phyloP scores from a whole-genome alignment of 768 basidiomycete species.

The Lactarius evosmus region DNA sequence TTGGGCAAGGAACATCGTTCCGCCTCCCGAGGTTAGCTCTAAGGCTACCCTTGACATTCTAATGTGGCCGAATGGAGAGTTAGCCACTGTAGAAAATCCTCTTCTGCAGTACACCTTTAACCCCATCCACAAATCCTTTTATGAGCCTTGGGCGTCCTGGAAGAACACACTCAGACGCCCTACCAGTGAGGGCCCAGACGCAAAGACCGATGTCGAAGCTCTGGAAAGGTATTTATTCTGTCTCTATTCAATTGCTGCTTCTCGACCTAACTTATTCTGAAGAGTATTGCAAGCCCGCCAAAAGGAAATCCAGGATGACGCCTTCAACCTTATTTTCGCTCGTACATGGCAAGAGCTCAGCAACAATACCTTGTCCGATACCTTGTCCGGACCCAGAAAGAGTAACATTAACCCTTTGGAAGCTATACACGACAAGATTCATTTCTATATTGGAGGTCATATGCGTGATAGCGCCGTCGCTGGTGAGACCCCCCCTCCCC shows the following conservation, averaged over 20 bases:
- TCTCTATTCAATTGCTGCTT: no score
- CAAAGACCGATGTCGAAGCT: conserved; percentile 30
- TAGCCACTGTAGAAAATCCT: conserved; percentile 35
- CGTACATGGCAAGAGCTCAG: no score
- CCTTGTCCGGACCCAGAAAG: no score
- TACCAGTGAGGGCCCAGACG: conserved; percentile 3
- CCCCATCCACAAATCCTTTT: conserved; percentile 29
- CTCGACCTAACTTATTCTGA: no score
- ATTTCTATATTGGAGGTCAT: conserved; percentile 33
- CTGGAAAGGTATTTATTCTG: conserved; percentile 31
- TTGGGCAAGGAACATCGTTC: conserved; percentile 42
- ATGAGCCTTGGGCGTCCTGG: conserved; percentile 10
- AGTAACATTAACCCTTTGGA: no score
- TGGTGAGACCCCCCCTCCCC: no score
- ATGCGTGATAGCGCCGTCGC: conserved; percentile 32
- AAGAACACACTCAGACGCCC: conserved; percentile 22
- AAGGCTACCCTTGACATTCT: conserved; percentile 36
- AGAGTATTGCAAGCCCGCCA: no score
- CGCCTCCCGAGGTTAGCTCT: conserved; percentile 41
- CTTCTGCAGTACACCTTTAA: conserved; percentile 38
- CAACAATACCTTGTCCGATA: no score
- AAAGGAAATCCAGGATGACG: neutral
- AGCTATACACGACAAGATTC: no score
- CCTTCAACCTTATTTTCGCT: no score
- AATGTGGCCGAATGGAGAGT: conserved; percentile 35